A percentile compares a stretch with the other conserved stretches of the same genome.
These are phyloP conservation scores for Yarrowia sp. DNA, from an alignment of 805 yeast genomes.

Conservation along the genomic window DNA sequence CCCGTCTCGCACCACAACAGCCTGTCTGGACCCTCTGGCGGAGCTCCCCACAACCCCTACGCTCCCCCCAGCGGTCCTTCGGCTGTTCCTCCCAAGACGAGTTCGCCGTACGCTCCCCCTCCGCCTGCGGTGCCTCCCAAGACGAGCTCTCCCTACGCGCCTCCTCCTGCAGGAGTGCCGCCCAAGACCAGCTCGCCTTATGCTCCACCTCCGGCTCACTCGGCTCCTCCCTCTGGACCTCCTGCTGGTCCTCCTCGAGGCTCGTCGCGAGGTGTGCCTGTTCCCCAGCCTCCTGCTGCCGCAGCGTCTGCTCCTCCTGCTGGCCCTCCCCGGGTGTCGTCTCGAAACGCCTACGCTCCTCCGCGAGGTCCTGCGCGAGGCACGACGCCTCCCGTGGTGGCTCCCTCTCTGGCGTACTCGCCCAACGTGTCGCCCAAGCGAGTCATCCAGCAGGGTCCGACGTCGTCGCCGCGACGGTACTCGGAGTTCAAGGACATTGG, in stretches of 20 bases:
- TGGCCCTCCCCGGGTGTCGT: slow-evolving; percentile 13
- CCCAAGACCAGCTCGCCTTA: slow-evolving; percentile 3
- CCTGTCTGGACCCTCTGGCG: not conserved
- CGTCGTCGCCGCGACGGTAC: slow-evolving; percentile 9
- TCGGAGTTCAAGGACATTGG: slow-evolving; percentile 23
- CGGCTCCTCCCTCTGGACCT: not conserved
- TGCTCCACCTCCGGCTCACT: not conserved
- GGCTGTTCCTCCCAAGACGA: slow-evolving; percentile 10
- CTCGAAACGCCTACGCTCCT: slow-evolving; percentile 24
- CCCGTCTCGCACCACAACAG: slow-evolving; percentile 16
- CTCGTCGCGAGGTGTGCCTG: not conserved
- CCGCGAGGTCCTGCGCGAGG: slow-evolving; percentile 21
- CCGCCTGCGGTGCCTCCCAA: slow-evolving; percentile 20
- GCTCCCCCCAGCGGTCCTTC: slow-evolving; percentile 23
- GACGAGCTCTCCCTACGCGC: slow-evolving; percentile 8
- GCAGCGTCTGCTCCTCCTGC: slow-evolving; percentile 10
- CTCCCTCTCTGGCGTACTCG: not conserved
- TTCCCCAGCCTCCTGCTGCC: slow-evolving; percentile 3
- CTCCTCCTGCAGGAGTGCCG: slow-evolving; percentile 10
- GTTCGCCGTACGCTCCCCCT: slow-evolving; percentile 18
- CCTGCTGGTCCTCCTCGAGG: slow-evolving; percentile 6
- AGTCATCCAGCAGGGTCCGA: not conserved
- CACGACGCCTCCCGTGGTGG: slow-evolving; percentile 6
- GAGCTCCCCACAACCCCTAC: not conserved
- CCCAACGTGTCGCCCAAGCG: slow-evolving; percentile 24